Conservation (phyloP, 257 asterid species). For the Ocimum tenuiflorum region DNA sequence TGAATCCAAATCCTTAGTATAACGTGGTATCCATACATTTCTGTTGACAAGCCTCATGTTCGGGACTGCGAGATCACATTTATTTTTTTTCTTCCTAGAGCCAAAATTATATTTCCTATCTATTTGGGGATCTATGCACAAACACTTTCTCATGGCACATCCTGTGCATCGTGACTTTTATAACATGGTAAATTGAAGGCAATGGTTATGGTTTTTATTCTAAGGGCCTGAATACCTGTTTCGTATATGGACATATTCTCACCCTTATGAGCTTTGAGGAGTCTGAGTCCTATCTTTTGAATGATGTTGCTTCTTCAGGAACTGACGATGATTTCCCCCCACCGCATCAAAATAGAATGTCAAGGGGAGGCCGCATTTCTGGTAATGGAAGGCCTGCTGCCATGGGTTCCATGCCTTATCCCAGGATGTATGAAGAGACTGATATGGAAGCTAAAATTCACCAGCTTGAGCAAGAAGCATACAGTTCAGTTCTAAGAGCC, state of each 20-base stretch:
- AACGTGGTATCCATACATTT: neutral
- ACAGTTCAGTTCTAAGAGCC: conserved; percentile 70
- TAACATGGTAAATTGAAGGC: neutral
- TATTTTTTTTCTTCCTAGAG: too few relatives aligned
- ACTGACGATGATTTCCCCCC: conserved; percentile 65
- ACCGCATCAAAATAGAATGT: conserved; percentile 55
- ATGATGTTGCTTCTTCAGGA: conserved; percentile 35
- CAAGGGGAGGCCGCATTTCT: conserved; percentile 51
- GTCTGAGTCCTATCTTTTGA: neutral
- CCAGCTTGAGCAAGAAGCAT: conserved; percentile 93
- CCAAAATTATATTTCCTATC: neutral
- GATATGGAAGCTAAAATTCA: conserved; percentile 85
- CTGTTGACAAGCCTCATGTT: neutral
- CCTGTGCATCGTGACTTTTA: neutral
- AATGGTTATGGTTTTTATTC: neutral
- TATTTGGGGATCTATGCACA: neutral
- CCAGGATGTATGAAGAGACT: conserved; percentile 53
- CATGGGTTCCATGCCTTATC: conserved; percentile 52
- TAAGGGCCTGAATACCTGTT: neutral
- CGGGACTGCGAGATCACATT: neutral
- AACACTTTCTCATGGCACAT: neutral
- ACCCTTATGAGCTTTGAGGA: neutral
- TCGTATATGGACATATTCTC: neutral
- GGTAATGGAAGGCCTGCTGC: conserved; percentile 59
- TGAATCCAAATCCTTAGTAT: neutral